Evolutionary conservation across 1,284 basidiomycete genomes (phyloP), one percentile per base, ranked within the genome.

Genomic region (Rhodotorula sp.): DNA sequence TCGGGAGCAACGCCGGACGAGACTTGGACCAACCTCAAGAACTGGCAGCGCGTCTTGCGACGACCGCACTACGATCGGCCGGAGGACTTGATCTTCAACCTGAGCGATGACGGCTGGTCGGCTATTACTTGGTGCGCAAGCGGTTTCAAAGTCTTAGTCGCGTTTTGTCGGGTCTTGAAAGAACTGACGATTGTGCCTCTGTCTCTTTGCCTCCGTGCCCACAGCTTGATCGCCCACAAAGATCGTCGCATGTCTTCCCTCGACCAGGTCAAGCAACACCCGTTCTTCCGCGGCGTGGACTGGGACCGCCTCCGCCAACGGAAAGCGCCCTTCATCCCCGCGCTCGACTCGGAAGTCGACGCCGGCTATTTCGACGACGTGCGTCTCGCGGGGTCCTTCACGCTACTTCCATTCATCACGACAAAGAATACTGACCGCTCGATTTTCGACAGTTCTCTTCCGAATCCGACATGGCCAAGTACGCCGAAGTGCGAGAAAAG

Each of bases 311-410:
- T 98, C 30, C 89, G 95, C 54, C 82, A 86, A 26, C 85, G 87
- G 37, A 86, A 86, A n/a, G 90, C 96, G 20, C 96, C 96, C 0
- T 99, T 98, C 81, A 91, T 99, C 7, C 96, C 96, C 29, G 90
- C 93, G 17, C 87, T 99, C 49, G 95, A 98, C 79, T 91, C 89
- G 29, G 96, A 99, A 77, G 86, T 92, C 70, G 96, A 97, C 80
- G 95, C 95, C 1, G 95, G 95, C 18, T 99, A 99, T 83, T 99
- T 98, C 84, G 96, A 99, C 81, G 94, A 97, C 80, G 99, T 98
- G 81, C 89, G 89, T 37, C 18, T 90, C 87, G 33, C 84, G 72
- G 10, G 44, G 6, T 59, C 51, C 26, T 6, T 42, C 60, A 46
- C 44, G n/a, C n/a, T n/a, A n/a, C n/a, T n/a, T n/a, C n/a, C n/a